Percentiles rank a stretch among this genome's conserved stretches.
Conservation (phyloP, 176 grass and related monocot genomes). For the Poa pratensis region DNA sequence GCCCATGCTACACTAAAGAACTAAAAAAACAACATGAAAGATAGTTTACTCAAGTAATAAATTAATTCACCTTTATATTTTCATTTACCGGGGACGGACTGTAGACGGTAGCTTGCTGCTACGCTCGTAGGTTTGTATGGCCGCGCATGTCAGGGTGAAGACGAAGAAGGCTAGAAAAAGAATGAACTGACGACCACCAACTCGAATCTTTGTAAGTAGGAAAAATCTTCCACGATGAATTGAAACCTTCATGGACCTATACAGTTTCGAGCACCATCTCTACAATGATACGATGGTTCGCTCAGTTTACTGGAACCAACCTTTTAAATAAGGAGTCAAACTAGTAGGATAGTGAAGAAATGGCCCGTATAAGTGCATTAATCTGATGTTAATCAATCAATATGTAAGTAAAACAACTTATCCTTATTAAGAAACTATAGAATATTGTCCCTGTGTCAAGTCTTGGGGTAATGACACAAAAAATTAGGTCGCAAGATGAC, state of each 20-base stretch:
- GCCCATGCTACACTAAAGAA: neutral
- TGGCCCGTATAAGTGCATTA: neutral
- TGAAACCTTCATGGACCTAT: neutral
- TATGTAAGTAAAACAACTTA: constrained; percentile 13
- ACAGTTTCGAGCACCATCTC: neutral
- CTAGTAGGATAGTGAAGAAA: neutral
- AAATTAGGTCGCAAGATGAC: neutral
- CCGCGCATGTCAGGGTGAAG: neutral
- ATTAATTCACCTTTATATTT: neutral
- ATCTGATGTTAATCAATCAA: constrained; percentile 8
- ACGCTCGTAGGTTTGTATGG: neutral
- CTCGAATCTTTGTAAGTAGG: neutral
- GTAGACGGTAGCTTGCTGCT: neutral
- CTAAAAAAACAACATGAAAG: neutral
- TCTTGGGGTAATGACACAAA: constrained; percentile 8
- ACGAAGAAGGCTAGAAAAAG: neutral
- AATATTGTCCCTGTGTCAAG: constrained; percentile 16
- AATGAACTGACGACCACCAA: neutral
- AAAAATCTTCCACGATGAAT: neutral
- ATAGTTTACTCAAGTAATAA: neutral
- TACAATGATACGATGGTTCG: neutral
- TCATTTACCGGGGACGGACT: neutral
- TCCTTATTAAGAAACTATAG: neutral
- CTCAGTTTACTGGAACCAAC: neutral
- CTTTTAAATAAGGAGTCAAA: neutral